Conservation (phyloP, 2,329 filamentous ascomycete genomes). For the Trichoderma arundinaceum region DNA sequence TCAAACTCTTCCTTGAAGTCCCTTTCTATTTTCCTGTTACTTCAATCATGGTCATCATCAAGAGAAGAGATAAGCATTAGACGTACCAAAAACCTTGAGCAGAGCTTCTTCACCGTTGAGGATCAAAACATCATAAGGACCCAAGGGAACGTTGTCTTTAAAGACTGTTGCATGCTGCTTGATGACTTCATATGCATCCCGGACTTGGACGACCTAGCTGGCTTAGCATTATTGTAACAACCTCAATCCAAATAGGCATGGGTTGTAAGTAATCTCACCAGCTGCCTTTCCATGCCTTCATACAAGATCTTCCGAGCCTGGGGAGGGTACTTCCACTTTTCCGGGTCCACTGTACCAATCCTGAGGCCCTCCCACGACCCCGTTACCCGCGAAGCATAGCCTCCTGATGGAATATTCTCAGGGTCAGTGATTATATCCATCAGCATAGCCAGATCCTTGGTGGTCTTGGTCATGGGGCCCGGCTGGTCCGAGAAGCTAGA, state of each 20-base stretch:
- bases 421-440: constrained; percentile 29
- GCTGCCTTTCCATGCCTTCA: constrained; percentile 15
- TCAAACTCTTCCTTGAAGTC: constrained; percentile 19
- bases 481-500: constrained; percentile 23
- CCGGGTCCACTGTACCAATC: constrained; percentile 32
- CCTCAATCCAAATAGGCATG: background rate
- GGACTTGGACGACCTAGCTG: background rate
- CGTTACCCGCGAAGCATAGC: constrained; percentile 24
- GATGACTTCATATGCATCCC: constrained; percentile 17
- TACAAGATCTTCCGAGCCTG: constrained; percentile 11
- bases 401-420: constrained; percentile 2
- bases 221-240: background rate
- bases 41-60: background rate
- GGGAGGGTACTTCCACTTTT: constrained; percentile 28
- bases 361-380: constrained; percentile 30
- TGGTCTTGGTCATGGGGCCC: constrained; percentile 31
- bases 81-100: constrained; percentile 11
- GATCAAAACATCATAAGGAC: background rate
- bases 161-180: constrained; percentile 14
- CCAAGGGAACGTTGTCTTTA: constrained; percentile 1
- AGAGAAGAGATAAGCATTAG: too few relatives aligned
- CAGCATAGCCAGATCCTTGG: constrained; percentile 30
- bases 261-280: constrained; percentile 6
- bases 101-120: background rate
- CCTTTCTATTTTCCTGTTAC: background rate